These are phyloP conservation scores for Malassezia arunalokei DNA, from an alignment of 1,284 basidiomycete species.

Conservation along the genomic window DNA sequence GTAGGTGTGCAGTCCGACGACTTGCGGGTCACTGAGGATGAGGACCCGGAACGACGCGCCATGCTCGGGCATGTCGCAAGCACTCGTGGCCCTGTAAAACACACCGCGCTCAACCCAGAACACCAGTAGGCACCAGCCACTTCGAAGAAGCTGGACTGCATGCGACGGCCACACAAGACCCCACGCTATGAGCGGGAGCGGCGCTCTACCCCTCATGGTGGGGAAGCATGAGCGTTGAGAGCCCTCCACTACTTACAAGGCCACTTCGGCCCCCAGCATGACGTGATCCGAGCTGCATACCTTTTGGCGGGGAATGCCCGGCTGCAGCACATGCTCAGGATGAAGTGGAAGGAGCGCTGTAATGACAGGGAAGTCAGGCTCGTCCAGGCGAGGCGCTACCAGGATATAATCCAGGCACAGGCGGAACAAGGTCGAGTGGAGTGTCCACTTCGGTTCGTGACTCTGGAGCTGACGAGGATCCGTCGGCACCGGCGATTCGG, in stretches of 20 bases:
- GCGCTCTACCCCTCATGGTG: neutral
- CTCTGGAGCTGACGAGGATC: constrained; percentile 29
- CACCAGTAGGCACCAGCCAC: constrained; percentile 3
- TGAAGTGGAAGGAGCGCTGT: constrained; percentile 59
- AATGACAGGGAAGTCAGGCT: constrained; percentile 48
- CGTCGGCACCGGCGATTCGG: constrained; percentile 18
- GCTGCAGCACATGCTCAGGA: constrained; percentile 54
- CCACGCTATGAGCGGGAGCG: neutral
- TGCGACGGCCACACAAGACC: neutral
- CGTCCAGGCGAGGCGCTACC: constrained; percentile 20
- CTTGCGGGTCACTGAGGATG: constrained; percentile 5
- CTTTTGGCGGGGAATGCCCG: constrained; percentile 65
- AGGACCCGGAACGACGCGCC: neutral
- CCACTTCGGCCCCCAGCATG: constrained; percentile 53
- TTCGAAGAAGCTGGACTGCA: neutral
- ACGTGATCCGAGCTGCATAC: constrained; percentile 79
- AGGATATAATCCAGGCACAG: constrained; percentile 63
- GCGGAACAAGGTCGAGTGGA: constrained; percentile 36
- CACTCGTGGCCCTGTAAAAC: constrained; percentile 1
- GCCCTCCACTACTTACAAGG: neutral
- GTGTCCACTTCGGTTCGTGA: constrained; percentile 43
- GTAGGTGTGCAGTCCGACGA: constrained; percentile 2
- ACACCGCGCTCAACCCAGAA: neutral
- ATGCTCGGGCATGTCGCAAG: neutral
- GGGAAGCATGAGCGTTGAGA: neutral